Evolutionary conservation across 257 asterid species (phyloP).

Genomic region (Mentha longifolia): DNA sequence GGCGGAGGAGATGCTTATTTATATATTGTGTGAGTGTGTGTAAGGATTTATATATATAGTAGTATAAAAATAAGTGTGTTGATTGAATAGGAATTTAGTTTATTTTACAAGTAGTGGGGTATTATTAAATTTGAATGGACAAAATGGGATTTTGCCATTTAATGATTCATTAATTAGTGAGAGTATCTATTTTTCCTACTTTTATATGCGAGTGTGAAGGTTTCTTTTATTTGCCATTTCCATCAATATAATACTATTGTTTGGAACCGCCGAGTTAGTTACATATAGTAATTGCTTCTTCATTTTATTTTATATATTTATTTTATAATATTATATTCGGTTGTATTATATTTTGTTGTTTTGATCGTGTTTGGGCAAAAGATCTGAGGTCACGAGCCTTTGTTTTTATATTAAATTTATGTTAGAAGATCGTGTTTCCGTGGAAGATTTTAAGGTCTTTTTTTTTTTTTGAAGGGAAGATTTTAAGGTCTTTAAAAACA

Average conservation of each 20-base stretch:
- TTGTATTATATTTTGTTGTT: background rate
- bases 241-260: background rate
- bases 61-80: background rate
- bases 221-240: background rate
- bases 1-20: slow-evolving; percentile 9
- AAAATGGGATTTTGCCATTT: slow-evolving; percentile 9
- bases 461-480: no score
- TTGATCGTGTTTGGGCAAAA: slow-evolving; percentile 6
- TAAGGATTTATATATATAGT: slow-evolving; percentile 3
- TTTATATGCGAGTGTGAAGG: background rate
- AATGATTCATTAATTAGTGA: background rate
- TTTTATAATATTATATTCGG: background rate
- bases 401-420: background rate
- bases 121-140: background rate
- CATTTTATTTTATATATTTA: background rate
- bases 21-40: background rate
- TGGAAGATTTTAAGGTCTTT: background rate
- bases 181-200: background rate
- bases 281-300: no score
- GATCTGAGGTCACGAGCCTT: background rate
- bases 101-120: background rate
- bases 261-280: background rate
- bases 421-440: background rate
- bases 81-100: background rate
- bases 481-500: background rate